Evolutionary conservation across 345 rosid genomes (phyloP).

Genomic region (Populus simonii): DNA sequence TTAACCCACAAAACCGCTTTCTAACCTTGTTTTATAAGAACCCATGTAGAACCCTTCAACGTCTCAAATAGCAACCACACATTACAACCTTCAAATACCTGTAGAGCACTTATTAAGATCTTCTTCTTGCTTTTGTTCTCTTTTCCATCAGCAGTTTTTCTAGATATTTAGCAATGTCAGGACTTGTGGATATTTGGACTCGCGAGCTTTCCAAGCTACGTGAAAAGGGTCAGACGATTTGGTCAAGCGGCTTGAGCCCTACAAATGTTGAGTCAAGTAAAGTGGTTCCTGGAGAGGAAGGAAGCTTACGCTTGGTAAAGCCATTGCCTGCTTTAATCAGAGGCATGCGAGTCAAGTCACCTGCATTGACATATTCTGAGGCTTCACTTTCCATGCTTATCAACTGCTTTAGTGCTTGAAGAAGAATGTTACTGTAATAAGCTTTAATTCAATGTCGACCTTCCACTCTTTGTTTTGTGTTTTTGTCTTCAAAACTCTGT

Average conservation of each 20-base stretch:
- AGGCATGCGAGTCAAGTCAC: background rate
- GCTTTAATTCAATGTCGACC: too few species aligned
- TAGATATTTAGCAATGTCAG: constrained; percentile 37
- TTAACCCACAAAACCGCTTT: background rate
- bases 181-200: constrained; percentile 45
- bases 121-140: too few species aligned
- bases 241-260: constrained; percentile 14
- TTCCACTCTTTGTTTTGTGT: too few species aligned
- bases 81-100: background rate
- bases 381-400: constrained; percentile 31
- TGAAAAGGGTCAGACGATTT: constrained; percentile 32
- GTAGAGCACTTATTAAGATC: too few species aligned
- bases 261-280: background rate
- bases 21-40: background rate
- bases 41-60: too few species aligned
- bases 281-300: background rate
- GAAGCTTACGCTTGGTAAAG: background rate
- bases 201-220: constrained; percentile 34
- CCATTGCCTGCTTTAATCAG: constrained; percentile 13
- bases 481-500: too few species aligned
- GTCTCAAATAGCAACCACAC: too few species aligned
- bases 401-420: constrained; percentile 1
- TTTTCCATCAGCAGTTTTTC: too few species aligned
- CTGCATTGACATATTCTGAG: constrained; percentile 18
- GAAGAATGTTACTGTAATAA: too few species aligned